Percentiles rank a stretch among this genome's conserved stretches.
Conservation (phyloP, 2,329 filamentous ascomycete genomes). For the Sclerotiophoma versabilis region DNA sequence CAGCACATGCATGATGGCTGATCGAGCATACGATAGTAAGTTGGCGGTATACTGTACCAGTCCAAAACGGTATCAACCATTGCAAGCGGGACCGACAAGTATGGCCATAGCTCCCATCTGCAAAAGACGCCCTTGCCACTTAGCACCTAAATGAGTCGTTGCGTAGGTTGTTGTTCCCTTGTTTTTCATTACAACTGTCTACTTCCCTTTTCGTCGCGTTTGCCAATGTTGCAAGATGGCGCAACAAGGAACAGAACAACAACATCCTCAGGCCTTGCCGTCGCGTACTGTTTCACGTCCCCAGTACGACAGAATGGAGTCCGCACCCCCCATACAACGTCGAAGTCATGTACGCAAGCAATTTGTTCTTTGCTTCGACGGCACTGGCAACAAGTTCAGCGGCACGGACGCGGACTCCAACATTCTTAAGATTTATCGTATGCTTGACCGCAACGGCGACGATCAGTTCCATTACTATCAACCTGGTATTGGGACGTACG, state of each 20-base stretch:
- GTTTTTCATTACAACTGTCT: neutral
- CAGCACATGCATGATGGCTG: slow-evolving; percentile 17
- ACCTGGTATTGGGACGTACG: slow-evolving; percentile 74
- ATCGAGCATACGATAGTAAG: neutral
- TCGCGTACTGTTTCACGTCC: slow-evolving; percentile 1
- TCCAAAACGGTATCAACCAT: neutral
- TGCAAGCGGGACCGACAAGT: neutral
- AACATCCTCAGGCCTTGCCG: neutral
- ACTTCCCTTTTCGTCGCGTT: neutral
- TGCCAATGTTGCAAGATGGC: slow-evolving; percentile 5
- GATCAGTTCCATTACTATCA: slow-evolving; percentile 60
- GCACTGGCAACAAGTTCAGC: slow-evolving; percentile 53
- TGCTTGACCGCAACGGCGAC: slow-evolving; percentile 68
- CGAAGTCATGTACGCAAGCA: slow-evolving; percentile 55
- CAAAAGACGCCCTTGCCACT: slow-evolving; percentile 2
- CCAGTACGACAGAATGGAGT: slow-evolving; percentile 7
- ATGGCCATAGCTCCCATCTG: neutral
- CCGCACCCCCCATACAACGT: slow-evolving; percentile 10
- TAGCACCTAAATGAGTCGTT: neutral
- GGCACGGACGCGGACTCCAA: slow-evolving; percentile 52
- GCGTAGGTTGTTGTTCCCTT: neutral
- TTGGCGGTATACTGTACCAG: neutral
- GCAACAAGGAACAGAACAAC: slow-evolving; percentile 5
- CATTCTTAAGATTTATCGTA: slow-evolving; percentile 73
- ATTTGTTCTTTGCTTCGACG: slow-evolving; percentile 63